Evolutionary conservation across 2,329 filamentous ascomycete genomes (phyloP), one percentile per base, ranked within the genome.

Genomic region (Sclerotinia subarctica): DNA sequence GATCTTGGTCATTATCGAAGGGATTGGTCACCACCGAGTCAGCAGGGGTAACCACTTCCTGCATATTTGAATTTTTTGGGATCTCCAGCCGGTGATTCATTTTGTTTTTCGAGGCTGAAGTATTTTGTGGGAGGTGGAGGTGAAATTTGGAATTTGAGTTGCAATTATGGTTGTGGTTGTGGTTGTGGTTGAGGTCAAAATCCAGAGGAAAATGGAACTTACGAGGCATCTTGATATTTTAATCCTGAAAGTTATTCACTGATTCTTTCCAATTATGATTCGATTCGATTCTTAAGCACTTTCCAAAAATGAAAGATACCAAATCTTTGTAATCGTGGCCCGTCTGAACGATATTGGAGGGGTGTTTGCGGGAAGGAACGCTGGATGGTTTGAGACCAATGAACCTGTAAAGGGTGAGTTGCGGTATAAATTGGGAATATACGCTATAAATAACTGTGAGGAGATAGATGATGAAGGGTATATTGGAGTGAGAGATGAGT

Each of bases 151-250:
- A 32, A 3, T 60, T 32, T 29, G 24, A 62, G 21, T 60, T 32
- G 44, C 32, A n/a, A 3, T 60, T 32, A 26, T 19, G n/a, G 17
- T 46, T 46, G 42, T 8, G 38, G 17, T 46, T 32, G 42, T 7
- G 24, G 56, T 58, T 58, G 17, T 2, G 19, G 38, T 46, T 59
- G 42, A 21, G 19, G 47, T 53, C 29, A 24, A 35, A 46, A 46
- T 38, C 17, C 52, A 58, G 38, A 24, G 24, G 42, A 44, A 35
- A 32, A 54, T 57, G 8, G 29, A 24, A 66, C 64, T 66, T 59
- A 66, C 64, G n/a, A 66, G 64, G 64, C 64, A 66, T 66, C 15
- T 47, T 66, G 64, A 26, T 3, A 38, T 21, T 24, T 58, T 10
- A 17, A 21, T 51, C 2, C 17, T 44, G 49, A 64, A 62, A 29